A percentile compares a stretch with the other conserved stretches of the same genome.
These are phyloP conservation scores for Cordyceps militaris DNA, from an alignment of 2,329 filamentous ascomycete genomes.

Conservation along the genomic window DNA sequence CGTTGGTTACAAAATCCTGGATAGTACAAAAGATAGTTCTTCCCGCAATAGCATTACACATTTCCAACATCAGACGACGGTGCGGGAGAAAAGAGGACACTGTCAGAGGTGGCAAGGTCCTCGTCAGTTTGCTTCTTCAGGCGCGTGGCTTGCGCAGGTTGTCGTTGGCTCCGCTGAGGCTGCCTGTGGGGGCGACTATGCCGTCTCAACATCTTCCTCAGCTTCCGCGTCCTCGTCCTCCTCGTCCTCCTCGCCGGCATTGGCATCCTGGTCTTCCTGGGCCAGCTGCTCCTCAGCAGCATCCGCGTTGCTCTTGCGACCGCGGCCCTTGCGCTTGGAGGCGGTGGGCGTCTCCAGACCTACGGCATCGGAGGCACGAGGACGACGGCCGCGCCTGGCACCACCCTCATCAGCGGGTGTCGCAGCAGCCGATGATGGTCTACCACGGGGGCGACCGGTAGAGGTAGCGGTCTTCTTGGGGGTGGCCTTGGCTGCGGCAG, in stretches of 20 bases:
- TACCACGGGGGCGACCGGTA: constrained; percentile 25
- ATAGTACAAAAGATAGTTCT: background rate
- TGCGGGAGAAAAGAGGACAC: background rate
- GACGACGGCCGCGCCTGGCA: background rate
- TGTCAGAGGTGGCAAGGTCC: background rate
- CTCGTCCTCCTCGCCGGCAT: constrained; percentile 16
- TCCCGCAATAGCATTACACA: background rate
- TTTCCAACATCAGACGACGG: background rate
- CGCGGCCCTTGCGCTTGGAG: background rate
- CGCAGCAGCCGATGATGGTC: constrained; percentile 23
- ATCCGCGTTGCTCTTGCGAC: constrained; percentile 16
- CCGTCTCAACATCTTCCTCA: background rate
- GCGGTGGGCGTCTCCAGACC: background rate
- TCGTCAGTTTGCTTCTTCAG: background rate
- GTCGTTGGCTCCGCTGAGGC: background rate
- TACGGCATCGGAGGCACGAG: background rate
- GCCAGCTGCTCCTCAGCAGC: constrained; percentile 20
- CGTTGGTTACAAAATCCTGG: background rate
- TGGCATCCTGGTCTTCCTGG: constrained; percentile 18
- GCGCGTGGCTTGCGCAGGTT: background rate
- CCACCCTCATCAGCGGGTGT: constrained; percentile 14
- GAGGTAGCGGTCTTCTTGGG: constrained; percentile 7
- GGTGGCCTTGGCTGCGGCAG: background rate
- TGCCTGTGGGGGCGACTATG: background rate
- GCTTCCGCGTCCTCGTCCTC: constrained; percentile 18